These are phyloP conservation scores for Calendula officinalis DNA, from an alignment of 129 eudicot species.

Conservation along the genomic window DNA sequence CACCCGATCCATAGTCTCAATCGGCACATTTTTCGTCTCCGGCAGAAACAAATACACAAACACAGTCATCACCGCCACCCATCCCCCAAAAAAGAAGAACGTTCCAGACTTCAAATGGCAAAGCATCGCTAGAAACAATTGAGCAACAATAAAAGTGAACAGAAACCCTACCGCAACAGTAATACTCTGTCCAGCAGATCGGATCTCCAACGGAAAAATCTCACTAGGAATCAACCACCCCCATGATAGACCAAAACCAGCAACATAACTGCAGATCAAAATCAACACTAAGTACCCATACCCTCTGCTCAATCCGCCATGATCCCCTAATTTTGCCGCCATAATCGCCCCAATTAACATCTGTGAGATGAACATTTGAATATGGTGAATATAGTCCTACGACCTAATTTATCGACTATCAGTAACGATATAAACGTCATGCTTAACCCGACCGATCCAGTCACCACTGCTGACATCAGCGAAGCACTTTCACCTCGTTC, in stretches of 20 bases:
- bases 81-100: constrained; percentile 70
- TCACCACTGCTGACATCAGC: constrained; percentile 47
- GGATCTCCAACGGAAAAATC: constrained; percentile 59
- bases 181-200: constrained; percentile 63
- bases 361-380: constrained; percentile 59
- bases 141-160: constrained; percentile 53
- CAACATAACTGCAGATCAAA: constrained; percentile 47
- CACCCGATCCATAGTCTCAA: constrained; percentile 55
- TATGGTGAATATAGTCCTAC: constrained; percentile 34
- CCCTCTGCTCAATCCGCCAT: constrained; percentile 50
- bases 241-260: constrained; percentile 76
- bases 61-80: constrained; percentile 59
- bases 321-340: constrained; percentile 63
- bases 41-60: constrained; percentile 61
- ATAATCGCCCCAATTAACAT: constrained; percentile 49
- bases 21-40: constrained; percentile 61
- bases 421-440: constrained; percentile 46
- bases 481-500: constrained; percentile 65
- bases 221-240: constrained; percentile 80
- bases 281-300: constrained; percentile 45
- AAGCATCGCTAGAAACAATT: constrained; percentile 52
- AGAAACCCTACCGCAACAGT: constrained; percentile 59
- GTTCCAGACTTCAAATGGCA: constrained; percentile 52
- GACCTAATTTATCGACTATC: constrained; percentile 56
- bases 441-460: constrained; percentile 41